Evolutionary conservation across 805 yeast species (phyloP).

Genomic region (Saturnispora zaruensis): DNA sequence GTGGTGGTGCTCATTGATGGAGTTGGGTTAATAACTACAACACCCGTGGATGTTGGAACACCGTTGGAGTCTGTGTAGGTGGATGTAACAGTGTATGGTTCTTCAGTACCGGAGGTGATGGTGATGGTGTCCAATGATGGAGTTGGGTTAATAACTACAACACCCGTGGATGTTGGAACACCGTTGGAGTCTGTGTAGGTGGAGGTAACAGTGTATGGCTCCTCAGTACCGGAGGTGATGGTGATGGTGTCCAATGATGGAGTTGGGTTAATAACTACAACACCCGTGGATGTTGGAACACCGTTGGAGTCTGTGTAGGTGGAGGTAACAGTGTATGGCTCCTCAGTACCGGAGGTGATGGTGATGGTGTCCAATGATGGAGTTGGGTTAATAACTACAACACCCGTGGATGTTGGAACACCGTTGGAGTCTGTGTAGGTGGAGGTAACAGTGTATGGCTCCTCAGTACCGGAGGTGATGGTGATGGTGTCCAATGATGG

Average conservation of each 20-base stretch:
- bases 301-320: background rate
- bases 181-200: background rate
- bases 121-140: background rate
- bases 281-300: constrained; percentile 1
- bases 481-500: background rate
- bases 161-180: constrained; percentile 1
- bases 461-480: background rate
- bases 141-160: background rate
- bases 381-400: background rate
- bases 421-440: background rate
- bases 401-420: constrained; percentile 1
- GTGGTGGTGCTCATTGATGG: background rate
- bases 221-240: background rate
- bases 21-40: background rate
- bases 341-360: background rate
- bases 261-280: background rate
- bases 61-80: background rate
- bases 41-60: constrained; percentile 1
- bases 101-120: background rate
- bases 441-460: background rate
- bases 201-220: background rate
- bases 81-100: background rate
- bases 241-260: background rate
- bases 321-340: background rate
- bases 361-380: background rate